These are phyloP conservation scores for Cyclospora cayetanensis DNA, from an alignment of 169 alveolate species.

Conservation along the genomic window DNA sequence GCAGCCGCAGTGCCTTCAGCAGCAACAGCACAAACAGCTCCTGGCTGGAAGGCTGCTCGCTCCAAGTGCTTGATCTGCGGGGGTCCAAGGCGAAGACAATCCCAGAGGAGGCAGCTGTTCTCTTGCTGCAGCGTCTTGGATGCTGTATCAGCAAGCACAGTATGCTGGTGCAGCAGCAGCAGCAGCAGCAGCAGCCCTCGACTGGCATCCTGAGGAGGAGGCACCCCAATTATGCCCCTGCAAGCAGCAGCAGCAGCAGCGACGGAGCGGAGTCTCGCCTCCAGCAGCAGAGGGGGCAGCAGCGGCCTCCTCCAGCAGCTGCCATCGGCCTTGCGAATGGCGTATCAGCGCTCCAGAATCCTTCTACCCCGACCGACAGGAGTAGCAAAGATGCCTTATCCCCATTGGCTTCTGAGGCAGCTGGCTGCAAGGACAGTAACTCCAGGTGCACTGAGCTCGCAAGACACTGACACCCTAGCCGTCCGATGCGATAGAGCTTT, in stretches of 20 bases:
- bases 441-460: too few species aligned
- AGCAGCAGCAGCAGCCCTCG: constrained; percentile 7
- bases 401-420: too few species aligned
- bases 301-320: background rate
- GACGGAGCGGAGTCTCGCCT: too few species aligned
- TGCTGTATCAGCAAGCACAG: background rate
- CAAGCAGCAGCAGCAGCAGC: constrained; percentile 31
- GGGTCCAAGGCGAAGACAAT: background rate
- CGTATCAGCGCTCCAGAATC: too few species aligned
- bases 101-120: constrained; percentile 5
- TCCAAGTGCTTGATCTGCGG: background rate
- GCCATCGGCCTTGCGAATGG: too few species aligned
- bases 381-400: too few species aligned
- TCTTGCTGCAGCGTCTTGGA: constrained; percentile 2
- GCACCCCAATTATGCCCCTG: background rate
- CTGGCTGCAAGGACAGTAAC: too few species aligned
- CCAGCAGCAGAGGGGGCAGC: constrained; percentile 21
- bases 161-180: background rate
- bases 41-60: background rate
- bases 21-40: background rate
- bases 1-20: background rate
- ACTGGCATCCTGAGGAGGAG: background rate
- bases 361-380: too few species aligned
- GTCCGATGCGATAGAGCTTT: too few species aligned
- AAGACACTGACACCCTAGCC: too few species aligned